phyloP scores from a whole-genome alignment of 306 rosid genomes.

The Vigna reflexopilosa region DNA sequence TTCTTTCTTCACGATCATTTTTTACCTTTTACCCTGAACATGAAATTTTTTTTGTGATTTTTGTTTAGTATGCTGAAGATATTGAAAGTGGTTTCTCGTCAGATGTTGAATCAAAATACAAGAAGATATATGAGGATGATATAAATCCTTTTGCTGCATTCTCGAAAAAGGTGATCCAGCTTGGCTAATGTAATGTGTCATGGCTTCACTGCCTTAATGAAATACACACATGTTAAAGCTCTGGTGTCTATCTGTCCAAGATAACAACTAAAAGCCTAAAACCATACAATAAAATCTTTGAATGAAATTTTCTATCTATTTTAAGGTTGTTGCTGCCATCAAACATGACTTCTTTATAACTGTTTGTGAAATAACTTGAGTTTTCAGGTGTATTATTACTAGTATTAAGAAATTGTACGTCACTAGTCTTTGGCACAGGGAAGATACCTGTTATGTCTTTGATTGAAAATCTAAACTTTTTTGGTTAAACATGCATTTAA shows the following conservation, averaged over 20 bases:
- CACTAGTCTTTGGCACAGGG: constrained; percentile 17
- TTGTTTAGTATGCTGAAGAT: constrained; percentile 85
- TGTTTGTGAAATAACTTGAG: constrained; percentile 31
- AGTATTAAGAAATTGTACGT: constrained; percentile 19
- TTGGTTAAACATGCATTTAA: constrained; percentile 36
- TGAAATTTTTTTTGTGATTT: constrained; percentile 33
- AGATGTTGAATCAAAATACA: constrained; percentile 97
- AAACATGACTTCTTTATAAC: constrained; percentile 7
- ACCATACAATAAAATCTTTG: background rate
- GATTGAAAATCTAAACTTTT: constrained; percentile 31
- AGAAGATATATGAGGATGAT: constrained; percentile 96
- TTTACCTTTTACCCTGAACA: constrained; percentile 3
- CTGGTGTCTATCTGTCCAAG: constrained; percentile 27
- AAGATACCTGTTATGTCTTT: constrained; percentile 4
- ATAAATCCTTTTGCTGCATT: constrained; percentile 99
- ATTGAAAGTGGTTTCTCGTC: constrained; percentile 94
- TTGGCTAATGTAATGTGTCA: constrained; percentile 36
- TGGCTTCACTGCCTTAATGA: constrained; percentile 29
- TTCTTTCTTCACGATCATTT: constrained; percentile 4
- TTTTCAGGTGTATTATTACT: constrained; percentile 23
- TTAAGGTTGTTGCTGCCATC: background rate
- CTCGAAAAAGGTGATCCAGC: constrained; percentile 79
- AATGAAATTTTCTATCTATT: constrained; percentile 15
- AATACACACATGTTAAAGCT: constrained; percentile 5
- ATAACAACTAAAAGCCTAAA: constrained; percentile 5